Conservation (phyloP, 2,329 filamentous ascomycete genomes). For the Fusarium floridanum region DNA sequence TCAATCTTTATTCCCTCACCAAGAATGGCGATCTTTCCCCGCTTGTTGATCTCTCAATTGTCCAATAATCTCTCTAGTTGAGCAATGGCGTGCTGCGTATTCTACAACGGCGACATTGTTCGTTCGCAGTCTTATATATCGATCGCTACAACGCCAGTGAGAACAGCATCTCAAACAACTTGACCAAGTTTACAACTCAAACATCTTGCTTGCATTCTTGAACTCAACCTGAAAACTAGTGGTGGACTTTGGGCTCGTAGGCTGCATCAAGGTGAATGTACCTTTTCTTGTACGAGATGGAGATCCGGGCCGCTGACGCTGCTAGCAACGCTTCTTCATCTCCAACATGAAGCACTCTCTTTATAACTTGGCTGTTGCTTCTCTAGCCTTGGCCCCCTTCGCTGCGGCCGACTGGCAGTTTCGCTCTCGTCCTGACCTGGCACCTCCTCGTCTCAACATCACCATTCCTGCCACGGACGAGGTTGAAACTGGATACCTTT, state of each 20-base stretch:
- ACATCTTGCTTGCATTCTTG: neutral
- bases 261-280: constrained; percentile 40
- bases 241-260: constrained; percentile 36
- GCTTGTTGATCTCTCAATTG: neutral
- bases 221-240: neutral
- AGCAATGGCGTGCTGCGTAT: constrained; percentile 17
- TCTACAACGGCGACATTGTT: neutral
- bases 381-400: constrained; percentile 7
- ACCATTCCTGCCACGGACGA: constrained; percentile 57
- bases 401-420: constrained; percentile 7
- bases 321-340: constrained; percentile 21
- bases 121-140: neutral
- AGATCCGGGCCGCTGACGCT: constrained; percentile 36
- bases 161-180: neutral
- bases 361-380: constrained; percentile 7
- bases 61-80: neutral
- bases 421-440: constrained; percentile 43
- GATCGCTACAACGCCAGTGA: neutral
- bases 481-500: constrained; percentile 59
- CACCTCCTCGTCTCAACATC: constrained; percentile 54
- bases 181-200: neutral
- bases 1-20: constrained; percentile 16
- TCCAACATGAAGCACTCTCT: constrained; percentile 25
- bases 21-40: neutral
- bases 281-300: constrained; percentile 35